These are phyloP conservation scores for Epichloe typhina DNA, from an alignment of 2,329 filamentous ascomycete genomes.

Conservation along the genomic window DNA sequence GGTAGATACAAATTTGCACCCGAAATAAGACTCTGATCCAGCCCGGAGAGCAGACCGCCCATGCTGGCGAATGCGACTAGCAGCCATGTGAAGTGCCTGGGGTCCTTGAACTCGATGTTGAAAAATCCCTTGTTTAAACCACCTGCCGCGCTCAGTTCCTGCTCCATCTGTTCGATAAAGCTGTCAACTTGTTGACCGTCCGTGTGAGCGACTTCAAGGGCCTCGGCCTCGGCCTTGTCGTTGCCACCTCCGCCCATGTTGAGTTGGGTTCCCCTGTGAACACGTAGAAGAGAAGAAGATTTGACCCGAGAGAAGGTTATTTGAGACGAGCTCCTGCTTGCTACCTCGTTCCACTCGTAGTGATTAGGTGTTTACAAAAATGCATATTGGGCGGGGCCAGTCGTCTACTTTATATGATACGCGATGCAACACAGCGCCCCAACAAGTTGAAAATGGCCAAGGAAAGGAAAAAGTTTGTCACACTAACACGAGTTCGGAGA, in stretches of 20 bases:
- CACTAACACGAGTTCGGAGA: neutral
- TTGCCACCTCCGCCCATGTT: slow-evolving; percentile 6
- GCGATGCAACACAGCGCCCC: neutral
- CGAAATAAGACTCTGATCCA: slow-evolving; percentile 61
- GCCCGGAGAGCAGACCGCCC: slow-evolving; percentile 58
- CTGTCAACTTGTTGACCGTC: slow-evolving; percentile 23
- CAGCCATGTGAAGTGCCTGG: slow-evolving; percentile 52
- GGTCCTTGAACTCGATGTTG: slow-evolving; percentile 46
- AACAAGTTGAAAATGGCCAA: neutral
- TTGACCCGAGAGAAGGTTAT: neutral
- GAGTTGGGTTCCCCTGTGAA: neutral
- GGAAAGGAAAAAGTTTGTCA: neutral
- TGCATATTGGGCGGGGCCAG: neutral
- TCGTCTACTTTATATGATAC: neutral
- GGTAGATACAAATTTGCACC: slow-evolving; percentile 58
- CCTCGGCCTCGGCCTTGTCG: slow-evolving; percentile 20
- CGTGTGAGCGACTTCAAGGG: slow-evolving; percentile 22
- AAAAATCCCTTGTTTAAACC: slow-evolving; percentile 29
- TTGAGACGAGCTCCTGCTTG: neutral
- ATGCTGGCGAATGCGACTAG: slow-evolving; percentile 61
- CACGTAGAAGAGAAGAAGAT: neutral
- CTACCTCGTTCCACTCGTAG: neutral
- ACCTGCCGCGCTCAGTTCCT: slow-evolving; percentile 21
- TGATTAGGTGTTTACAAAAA: neutral
- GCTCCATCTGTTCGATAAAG: slow-evolving; percentile 29